Evolutionary conservation across 2,329 filamentous ascomycete species (phyloP).

Genomic region (Pestalotiopsis sp.): DNA sequence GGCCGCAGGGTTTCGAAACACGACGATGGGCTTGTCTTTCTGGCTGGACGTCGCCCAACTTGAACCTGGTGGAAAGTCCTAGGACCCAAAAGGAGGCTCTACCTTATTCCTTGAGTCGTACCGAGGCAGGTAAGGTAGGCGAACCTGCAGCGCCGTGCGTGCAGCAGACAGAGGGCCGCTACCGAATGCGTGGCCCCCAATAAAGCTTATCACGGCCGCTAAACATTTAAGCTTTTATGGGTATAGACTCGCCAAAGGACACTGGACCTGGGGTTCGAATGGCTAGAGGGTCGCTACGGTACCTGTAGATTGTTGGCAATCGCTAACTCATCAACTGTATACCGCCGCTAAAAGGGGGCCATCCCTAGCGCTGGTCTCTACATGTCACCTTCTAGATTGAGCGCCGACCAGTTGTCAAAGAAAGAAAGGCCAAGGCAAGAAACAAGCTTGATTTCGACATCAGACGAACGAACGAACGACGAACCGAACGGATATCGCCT

Average conservation of each 20-base stretch:
- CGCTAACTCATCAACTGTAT: not conserved
- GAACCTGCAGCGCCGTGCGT: not conserved
- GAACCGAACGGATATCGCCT: not conserved
- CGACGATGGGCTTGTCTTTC: not conserved
- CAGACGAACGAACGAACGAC: not conserved
- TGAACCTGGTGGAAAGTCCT: not conserved
- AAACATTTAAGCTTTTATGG: conserved; percentile 7
- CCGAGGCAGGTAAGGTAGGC: not conserved
- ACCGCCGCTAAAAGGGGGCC: not conserved
- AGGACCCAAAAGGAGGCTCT: not conserved
- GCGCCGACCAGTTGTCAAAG: not conserved
- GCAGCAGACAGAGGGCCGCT: not conserved
- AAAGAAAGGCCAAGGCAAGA: not conserved
- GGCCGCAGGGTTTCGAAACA: not conserved
- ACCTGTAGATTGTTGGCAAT: not conserved
- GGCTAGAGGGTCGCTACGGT: not conserved
- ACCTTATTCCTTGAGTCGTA: not conserved
- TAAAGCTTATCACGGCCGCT: conserved; percentile 6
- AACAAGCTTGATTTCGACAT: conserved; percentile 7
- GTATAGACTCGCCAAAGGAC: not conserved
- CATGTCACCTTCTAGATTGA: conserved; percentile 8
- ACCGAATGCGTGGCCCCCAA: not conserved
- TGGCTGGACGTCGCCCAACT: not conserved
- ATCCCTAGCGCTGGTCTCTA: not conserved
- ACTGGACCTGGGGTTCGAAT: not conserved